phyloP scores from a whole-genome alignment of 371 early-diverging fungal genomes.

The Blakeslea trispora region DNA sequence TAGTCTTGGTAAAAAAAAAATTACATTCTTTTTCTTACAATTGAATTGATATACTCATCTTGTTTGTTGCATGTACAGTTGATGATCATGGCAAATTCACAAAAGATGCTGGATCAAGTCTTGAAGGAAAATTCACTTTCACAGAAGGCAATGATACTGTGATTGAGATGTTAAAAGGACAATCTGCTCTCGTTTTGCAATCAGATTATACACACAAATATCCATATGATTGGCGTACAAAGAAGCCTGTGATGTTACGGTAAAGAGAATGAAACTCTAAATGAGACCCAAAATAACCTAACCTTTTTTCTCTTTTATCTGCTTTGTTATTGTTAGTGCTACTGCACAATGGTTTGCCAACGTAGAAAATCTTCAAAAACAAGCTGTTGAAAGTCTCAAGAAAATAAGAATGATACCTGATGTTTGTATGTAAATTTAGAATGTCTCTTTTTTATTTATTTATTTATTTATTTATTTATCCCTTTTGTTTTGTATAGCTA shows the following conservation, averaged over 20 bases:
- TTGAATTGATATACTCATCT: too few species aligned
- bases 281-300: too few species aligned
- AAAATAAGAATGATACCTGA: conserved; percentile 65
- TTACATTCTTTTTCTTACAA: too few species aligned
- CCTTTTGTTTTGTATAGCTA: conserved; percentile 35
- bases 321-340: conserved; percentile 62
- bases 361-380: conserved; percentile 59
- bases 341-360: conserved; percentile 92
- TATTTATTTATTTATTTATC: too few species aligned
- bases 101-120: conserved; percentile 58
- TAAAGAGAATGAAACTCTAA: conserved; percentile 15
- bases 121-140: conserved; percentile 68
- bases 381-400: conserved; percentile 61
- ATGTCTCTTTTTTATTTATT: too few species aligned
- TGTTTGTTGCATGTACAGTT: conserved; percentile 46
- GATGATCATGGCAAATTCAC: conserved; percentile 86
- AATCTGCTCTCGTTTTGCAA: conserved; percentile 45
- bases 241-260: conserved; percentile 81
- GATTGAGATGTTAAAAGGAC: conserved; percentile 52
- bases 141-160: conserved; percentile 65
- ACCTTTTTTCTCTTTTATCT: too few species aligned
- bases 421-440: conserved; percentile 57
- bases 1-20: conserved; percentile 48
- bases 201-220: conserved; percentile 73
- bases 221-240: conserved; percentile 93